These are phyloP conservation scores for Hansenula sp. DNA, from an alignment of 1,139 yeast species.

Conservation along the genomic window DNA sequence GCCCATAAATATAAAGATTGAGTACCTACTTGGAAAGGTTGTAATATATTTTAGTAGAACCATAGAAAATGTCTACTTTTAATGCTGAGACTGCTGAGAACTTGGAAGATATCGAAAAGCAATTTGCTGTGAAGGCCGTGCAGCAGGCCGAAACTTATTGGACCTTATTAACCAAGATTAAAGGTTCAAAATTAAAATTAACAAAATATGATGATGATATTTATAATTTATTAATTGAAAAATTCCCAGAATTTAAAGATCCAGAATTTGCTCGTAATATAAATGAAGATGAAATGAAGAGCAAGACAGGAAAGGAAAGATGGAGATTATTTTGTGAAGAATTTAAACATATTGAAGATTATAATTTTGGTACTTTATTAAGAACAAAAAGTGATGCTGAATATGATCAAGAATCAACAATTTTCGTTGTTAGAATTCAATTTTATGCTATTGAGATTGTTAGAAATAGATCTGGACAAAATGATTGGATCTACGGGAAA, in stretches of 20 bases:
- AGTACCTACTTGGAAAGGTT: too few relatives aligned
- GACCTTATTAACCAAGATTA: conserved; percentile 66
- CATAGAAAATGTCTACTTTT: conserved; percentile 31
- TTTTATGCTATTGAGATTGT: conserved; percentile 93
- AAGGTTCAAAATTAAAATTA: conserved; percentile 74
- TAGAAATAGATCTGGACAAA: conserved; percentile 85
- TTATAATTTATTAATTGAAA: conserved; percentile 57
- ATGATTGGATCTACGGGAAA: conserved; percentile 72
- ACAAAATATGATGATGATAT: conserved; percentile 84
- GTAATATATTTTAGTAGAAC: background rate
- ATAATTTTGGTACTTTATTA: conserved; percentile 90
- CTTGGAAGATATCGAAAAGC: conserved; percentile 79
- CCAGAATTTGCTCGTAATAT: conserved; percentile 53
- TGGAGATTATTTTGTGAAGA: conserved; percentile 89
- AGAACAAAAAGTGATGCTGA: conserved; percentile 68
- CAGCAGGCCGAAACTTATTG: conserved; percentile 94
- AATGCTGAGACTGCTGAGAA: conserved; percentile 58
- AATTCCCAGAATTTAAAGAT: conserved; percentile 79
- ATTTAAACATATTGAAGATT: conserved; percentile 84
- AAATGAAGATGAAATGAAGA: conserved; percentile 79
- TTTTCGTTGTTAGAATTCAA: conserved; percentile 88
- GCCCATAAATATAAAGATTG: too few relatives aligned
- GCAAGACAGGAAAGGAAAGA: conserved; percentile 70
- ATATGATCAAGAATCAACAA: conserved; percentile 79
- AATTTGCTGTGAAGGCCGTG: conserved; percentile 97